A percentile compares a stretch with the other conserved stretches of the same genome.
Conservation (phyloP, 306 rosid genomes). For the Prunus dulcis region DNA sequence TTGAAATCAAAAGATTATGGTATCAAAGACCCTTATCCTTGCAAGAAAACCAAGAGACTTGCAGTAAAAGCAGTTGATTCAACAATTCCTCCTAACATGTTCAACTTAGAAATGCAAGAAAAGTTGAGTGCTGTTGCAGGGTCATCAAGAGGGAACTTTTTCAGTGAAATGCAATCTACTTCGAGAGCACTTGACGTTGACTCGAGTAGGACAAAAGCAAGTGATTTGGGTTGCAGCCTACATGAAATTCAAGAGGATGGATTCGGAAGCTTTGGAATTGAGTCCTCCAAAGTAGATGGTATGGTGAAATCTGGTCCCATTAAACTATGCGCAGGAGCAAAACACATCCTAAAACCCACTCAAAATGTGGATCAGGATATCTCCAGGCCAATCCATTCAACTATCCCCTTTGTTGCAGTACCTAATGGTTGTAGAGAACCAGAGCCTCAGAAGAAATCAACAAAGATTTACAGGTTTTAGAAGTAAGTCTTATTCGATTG, state of each 20-base stretch:
- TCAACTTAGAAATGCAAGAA: conserved; percentile 41
- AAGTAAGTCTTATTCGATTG: conserved; percentile 33
- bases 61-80: conserved; percentile 41
- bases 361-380: conserved; percentile 46
- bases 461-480: conserved; percentile 70
- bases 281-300: conserved; percentile 39
- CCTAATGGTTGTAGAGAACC: conserved; percentile 46
- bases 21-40: conserved; percentile 46
- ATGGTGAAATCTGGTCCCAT: conserved; percentile 61
- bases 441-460: conserved; percentile 56
- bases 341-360: conserved; percentile 73
- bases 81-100: conserved; percentile 38
- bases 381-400: conserved; percentile 41
- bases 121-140: conserved; percentile 31
- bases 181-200: conserved; percentile 28
- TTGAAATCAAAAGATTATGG: conserved; percentile 45
- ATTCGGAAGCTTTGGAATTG: conserved; percentile 31
- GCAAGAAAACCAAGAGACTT: conserved; percentile 46
- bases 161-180: conserved; percentile 32
- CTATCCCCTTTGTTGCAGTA: conserved; percentile 43
- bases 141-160: conserved; percentile 29
- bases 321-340: conserved; percentile 72
- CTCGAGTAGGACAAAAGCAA: conserved; percentile 34
- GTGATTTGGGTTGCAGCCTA: conserved; percentile 33
- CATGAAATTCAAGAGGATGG: conserved; percentile 34